Evolutionary conservation across 108 stramenopile species (phyloP), one percentile per base, ranked within the genome.

Genomic region (Pseudonitzschia delicatissima): DNA sequence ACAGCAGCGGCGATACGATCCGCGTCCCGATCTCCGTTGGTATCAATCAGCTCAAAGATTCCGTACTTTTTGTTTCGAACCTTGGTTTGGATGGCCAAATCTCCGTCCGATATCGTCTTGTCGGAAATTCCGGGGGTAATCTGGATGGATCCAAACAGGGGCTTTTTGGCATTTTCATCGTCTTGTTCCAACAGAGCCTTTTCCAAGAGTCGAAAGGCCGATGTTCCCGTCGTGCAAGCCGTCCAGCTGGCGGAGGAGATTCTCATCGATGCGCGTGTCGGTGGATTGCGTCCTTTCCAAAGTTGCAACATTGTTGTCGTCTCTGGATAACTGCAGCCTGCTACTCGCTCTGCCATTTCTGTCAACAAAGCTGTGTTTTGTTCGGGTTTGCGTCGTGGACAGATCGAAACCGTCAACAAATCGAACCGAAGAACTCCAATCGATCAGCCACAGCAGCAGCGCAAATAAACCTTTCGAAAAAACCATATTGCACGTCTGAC

Each of bases 11-110:
- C 78, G 26, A 87, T 84, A 18, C 92, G 75, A 69, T 93, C 87
- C 1, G 89, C 83, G 74, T 93, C 92, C 15, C 77, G 59, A 71
- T 93, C 84, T 1, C 92, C 92, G 68, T 88, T 90, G 40, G 85
- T 66, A 47, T 88, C 88, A 53, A 90, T 87, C 62, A 93, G 67
- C 34, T 93, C 87, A 39, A 83, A 74, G 9, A 93, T 82, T 33
- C 69, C 69, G 70, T 90, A 93, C 65, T 88, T 88, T 62, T 73
- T 79, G 62, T 90, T 88, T 33, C 84, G 71, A 23, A 90, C 77
- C 26, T 83, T 80, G 0, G 89, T 90, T 68, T 90, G 92, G 44
- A 93, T 77, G 3, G 89, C 83, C 31, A 93, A 67, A 62, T 93
- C 92, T n/a, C 86, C 88, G 82, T 93, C 89, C 33, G 85, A 86